These are phyloP conservation scores for Pisolithus marmoratus DNA, from an alignment of 768 basidiomycete species.

Conservation along the genomic window DNA sequence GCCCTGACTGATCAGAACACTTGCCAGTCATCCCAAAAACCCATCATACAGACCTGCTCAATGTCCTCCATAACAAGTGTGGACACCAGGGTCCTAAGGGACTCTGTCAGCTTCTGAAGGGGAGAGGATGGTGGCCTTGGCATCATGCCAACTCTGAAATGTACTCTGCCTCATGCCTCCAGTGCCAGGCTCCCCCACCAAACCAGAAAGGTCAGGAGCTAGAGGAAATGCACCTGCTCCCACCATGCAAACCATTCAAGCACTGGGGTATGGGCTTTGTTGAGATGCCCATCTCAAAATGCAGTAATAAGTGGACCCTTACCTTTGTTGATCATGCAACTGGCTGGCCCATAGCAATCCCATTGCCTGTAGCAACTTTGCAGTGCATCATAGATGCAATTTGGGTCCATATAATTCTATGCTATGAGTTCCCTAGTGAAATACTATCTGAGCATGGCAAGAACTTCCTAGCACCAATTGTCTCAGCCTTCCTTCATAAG, in stretches of 20 bases:
- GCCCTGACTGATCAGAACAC: background rate
- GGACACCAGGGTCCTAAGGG: background rate
- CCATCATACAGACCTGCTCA: background rate
- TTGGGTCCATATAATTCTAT: background rate
- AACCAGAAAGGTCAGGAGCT: background rate
- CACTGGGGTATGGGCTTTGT: background rate
- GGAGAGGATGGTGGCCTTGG: background rate
- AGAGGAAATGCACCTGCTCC: background rate
- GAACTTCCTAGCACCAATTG: no score
- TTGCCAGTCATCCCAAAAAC: background rate
- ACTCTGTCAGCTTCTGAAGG: background rate
- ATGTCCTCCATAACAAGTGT: background rate
- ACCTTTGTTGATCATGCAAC: background rate
- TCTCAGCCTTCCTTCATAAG: background rate
- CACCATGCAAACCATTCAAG: background rate
- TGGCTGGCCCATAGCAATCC: background rate
- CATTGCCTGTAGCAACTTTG: background rate
- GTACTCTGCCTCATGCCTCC: no score
- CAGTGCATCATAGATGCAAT: background rate
- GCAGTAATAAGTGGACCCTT: background rate
- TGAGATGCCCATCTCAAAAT: background rate
- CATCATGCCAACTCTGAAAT: background rate
- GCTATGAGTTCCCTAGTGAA: background rate
- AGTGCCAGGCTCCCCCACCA: background rate
- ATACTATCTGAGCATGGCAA: background rate